Evolutionary conservation across 371 early-diverging fungal species (phyloP).

Genomic region (Mortierella sp.): DNA sequence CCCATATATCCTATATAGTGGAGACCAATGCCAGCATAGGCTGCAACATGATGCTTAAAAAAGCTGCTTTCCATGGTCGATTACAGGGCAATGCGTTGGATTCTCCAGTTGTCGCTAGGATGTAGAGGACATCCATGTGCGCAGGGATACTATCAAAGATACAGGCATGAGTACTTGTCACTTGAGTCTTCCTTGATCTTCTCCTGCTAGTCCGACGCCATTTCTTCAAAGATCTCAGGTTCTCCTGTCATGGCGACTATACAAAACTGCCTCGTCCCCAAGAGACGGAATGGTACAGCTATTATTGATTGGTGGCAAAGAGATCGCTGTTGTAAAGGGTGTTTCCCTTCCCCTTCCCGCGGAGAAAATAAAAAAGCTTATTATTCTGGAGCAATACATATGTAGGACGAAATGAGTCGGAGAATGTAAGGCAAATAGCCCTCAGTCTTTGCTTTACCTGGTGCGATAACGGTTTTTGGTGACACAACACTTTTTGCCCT

Average conservation of each 20-base stretch:
- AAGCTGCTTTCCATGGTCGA: constrained; percentile 76
- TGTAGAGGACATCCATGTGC: constrained; percentile 72
- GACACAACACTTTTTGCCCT: constrained; percentile 47
- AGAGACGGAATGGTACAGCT: constrained; percentile 87
- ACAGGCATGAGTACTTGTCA: constrained; percentile 85
- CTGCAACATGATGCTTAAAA: constrained; percentile 63
- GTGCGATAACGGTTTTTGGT: constrained; percentile 43
- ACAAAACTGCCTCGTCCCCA: constrained; percentile 86
- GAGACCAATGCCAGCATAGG: constrained; percentile 66
- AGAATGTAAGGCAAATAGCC: too few species aligned
- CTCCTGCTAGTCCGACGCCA: constrained; percentile 80
- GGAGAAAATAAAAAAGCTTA: not conserved
- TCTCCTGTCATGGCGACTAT: constrained; percentile 92
- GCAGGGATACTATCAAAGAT: constrained; percentile 88
- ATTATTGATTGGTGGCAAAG: constrained; percentile 27
- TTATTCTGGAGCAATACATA: too few species aligned
- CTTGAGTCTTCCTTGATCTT: constrained; percentile 72
- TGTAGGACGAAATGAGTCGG: too few species aligned
- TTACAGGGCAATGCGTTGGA: constrained; percentile 59
- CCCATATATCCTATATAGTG: too few species aligned
- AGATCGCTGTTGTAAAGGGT: not conserved
- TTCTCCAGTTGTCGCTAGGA: constrained; percentile 63
- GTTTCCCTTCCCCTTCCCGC: too few species aligned
- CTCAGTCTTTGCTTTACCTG: constrained; percentile 22
- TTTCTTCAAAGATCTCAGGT: constrained; percentile 83